These are phyloP conservation scores for Amanita polypyramis DNA, from an alignment of 768 basidiomycete genomes.

Conservation along the genomic window DNA sequence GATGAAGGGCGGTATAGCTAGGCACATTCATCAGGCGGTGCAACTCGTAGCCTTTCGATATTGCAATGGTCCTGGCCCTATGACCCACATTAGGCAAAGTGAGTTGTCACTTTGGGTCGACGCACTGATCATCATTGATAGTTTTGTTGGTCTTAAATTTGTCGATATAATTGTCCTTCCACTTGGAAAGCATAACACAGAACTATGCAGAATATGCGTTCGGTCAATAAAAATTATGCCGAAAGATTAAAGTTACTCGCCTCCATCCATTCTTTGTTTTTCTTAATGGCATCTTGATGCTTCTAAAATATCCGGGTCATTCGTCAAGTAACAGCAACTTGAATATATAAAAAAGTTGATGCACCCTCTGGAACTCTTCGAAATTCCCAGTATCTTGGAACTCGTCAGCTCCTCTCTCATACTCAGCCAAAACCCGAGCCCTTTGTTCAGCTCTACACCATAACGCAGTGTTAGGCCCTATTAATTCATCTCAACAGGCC, in stretches of 20 bases:
- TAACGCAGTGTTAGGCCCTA: neutral
- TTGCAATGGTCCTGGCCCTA: neutral
- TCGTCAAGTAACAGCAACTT: neutral
- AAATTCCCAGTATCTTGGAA: neutral
- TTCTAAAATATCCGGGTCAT: neutral
- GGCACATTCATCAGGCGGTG: neutral
- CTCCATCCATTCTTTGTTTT: slow-evolving; percentile 4
- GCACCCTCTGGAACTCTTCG: slow-evolving; percentile 1
- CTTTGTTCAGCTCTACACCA: neutral
- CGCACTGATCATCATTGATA: neutral
- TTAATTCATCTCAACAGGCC: neutral
- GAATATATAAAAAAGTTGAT: neutral
- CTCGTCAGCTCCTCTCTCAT: neutral
- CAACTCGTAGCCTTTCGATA: neutral
- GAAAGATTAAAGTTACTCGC: neutral
- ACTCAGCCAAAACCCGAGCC: neutral
- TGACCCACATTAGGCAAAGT: neutral
- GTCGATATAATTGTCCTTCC: neutral
- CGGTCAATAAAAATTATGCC: neutral
- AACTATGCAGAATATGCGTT: neutral
- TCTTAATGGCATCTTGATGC: neutral
- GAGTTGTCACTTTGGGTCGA: neutral
- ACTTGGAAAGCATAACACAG: neutral
- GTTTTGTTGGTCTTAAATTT: neutral
- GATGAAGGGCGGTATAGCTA: neutral